Percentiles rank a stretch among this genome's conserved stretches.
phyloP scores from a whole-genome alignment of 73 alveolate species.

The Halteria grandinella region DNA sequence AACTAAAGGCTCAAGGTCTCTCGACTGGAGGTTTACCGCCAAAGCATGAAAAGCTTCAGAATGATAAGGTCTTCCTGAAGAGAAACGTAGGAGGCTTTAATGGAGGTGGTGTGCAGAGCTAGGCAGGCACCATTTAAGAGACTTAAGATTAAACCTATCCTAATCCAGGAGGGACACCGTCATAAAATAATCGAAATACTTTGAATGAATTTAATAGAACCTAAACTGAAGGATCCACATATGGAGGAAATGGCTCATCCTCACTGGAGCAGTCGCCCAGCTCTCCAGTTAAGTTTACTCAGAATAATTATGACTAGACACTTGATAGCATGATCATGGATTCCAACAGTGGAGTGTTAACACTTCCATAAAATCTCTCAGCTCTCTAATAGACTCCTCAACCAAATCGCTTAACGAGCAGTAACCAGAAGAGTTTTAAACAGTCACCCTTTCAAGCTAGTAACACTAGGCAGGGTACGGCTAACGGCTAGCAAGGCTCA shows the following conservation, averaged over 20 bases:
- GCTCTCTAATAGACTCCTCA: background rate
- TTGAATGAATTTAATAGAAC: slow-evolving; percentile 22
- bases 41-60: background rate
- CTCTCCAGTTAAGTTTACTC: too few species aligned
- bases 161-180: background rate
- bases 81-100: background rate
- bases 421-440: background rate
- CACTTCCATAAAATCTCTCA: slow-evolving; percentile 4
- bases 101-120: background rate
- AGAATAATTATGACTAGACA: too few species aligned
- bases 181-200: background rate
- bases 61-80: slow-evolving; percentile 10
- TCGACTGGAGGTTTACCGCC: background rate
- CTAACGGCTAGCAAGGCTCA: background rate
- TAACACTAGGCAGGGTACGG: background rate
- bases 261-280: background rate
- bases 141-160: background rate
- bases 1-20: slow-evolving; percentile 11
- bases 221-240: background rate
- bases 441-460: background rate
- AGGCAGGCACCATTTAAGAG: background rate
- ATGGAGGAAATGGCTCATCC: background rate
- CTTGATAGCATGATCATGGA: background rate
- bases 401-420: background rate
- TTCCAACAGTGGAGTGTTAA: background rate